These are phyloP conservation scores for Scorias spongiosa DNA, from an alignment of 2,329 filamentous ascomycete species.

Conservation along the genomic window DNA sequence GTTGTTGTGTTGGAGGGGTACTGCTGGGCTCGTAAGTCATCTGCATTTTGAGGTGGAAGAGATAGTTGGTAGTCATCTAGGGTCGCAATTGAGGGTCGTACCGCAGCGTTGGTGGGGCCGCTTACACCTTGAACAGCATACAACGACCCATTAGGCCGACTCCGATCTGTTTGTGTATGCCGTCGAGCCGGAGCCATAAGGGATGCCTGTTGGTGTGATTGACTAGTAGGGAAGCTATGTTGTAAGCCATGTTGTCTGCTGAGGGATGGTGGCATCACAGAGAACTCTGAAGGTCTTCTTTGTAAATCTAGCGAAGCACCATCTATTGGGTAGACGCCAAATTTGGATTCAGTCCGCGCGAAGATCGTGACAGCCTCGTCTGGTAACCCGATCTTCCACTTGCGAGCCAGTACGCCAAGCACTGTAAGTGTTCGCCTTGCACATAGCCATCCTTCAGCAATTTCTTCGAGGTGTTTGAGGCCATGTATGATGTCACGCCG, in stretches of 20 bases:
- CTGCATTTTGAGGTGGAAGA: conserved; percentile 10
- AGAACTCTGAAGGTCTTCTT: conserved; percentile 1
- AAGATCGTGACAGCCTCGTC: conserved; percentile 66
- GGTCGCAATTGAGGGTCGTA: conserved; percentile 1
- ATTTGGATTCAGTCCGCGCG: conserved; percentile 64
- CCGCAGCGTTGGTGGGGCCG: not conserved
- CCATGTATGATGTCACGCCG: conserved; percentile 81
- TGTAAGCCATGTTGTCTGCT: conserved; percentile 1
- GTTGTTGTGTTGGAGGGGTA: conserved; percentile 10
- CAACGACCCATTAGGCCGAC: not conserved
- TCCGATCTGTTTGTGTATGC: not conserved
- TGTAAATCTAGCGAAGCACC: conserved; percentile 37
- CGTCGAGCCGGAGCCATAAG: no score
- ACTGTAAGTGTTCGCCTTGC: conserved; percentile 75
- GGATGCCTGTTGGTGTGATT: no score
- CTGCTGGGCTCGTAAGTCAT: conserved; percentile 10
- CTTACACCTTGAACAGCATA: not conserved
- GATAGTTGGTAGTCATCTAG: conserved; percentile 5
- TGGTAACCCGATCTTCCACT: conserved; percentile 78
- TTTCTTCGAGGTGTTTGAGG: conserved; percentile 83
- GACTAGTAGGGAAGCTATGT: no score
- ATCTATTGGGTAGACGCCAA: conserved; percentile 52
- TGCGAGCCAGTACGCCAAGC: conserved; percentile 67
- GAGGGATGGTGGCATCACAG: not conserved
- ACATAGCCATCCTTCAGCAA: conserved; percentile 87